phyloP scores from a whole-genome alignment of 768 basidiomycete genomes.

The Collybia nuda region DNA sequence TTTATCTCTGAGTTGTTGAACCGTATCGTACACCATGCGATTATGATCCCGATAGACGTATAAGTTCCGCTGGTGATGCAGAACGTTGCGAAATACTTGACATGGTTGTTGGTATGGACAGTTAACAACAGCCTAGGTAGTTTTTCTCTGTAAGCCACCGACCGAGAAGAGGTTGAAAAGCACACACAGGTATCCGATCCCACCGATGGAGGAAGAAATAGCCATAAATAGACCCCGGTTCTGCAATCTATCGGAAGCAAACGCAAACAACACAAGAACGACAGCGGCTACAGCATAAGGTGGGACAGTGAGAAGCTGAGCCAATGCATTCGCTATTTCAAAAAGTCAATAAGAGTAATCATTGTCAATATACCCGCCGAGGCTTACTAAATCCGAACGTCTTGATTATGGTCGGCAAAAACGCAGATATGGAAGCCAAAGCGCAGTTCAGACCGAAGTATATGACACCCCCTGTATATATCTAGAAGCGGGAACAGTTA shows the following conservation, averaged over 20 bases:
- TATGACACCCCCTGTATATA: constrained; percentile 67
- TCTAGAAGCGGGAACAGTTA: constrained; percentile 29
- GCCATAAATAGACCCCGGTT: constrained; percentile 53
- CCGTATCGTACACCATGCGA: constrained; percentile 71
- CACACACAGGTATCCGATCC: constrained; percentile 63
- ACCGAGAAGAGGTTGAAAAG: background rate
- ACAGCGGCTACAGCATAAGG: constrained; percentile 75
- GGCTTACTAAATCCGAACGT: constrained; percentile 71
- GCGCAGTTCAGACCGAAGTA: constrained; percentile 80
- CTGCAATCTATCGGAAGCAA: constrained; percentile 65
- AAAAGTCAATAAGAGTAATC: constrained; percentile 3
- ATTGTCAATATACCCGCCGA: background rate
- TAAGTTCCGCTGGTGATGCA: constrained; percentile 79
- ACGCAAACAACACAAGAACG: constrained; percentile 59
- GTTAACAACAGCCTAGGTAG: constrained; percentile 50
- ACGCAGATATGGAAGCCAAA: constrained; percentile 77
- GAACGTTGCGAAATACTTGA: constrained; percentile 77
- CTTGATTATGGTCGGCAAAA: constrained; percentile 78
- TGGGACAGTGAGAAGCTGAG: constrained; percentile 78
- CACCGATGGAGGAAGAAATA: constrained; percentile 42
- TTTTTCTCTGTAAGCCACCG: background rate
- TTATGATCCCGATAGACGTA: constrained; percentile 68
- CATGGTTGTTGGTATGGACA: constrained; percentile 53
- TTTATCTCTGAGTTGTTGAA: background rate
- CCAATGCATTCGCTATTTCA: constrained; percentile 53